Evolutionary conservation across 768 basidiomycete species (phyloP), one percentile per base, ranked within the genome.

Genomic region (Suillus decipiens): DNA sequence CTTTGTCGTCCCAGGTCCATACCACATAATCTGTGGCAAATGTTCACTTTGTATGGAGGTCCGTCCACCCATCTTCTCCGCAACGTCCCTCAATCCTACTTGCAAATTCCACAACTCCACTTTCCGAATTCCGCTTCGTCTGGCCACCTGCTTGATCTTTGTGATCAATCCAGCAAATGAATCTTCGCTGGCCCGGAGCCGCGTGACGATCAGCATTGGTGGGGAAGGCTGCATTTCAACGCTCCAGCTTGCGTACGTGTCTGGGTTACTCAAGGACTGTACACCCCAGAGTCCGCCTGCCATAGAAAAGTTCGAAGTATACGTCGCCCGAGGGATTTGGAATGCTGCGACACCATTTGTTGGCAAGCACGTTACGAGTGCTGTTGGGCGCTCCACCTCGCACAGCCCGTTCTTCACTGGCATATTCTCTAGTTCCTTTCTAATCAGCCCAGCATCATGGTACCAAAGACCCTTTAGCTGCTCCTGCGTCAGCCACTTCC

Each of bases 71-170:
- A 76, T 61, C 19, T 66, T 66, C 24, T 60, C 56, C 2, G 74
- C 78, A 12, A 66, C 61, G 3, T 62, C 57, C 58, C 70, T 47
- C 33, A 85, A 64, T 22, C 79, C 64, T 14, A 62, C 45, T 1
- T 78, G 75, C 45, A 85, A 61, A 66, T 81, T 81, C 80, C 84
- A 86, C 7, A 81, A 68, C 64, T 86, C 85, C 31, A 86, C 68
- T 41, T 61, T 75, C 19, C 71, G 67, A 60, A 82, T 68, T 4
- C 73, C 73, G 61, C 74, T 64, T 41, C 74, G 69, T 47, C 63
- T 68, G 24, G 83, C 82, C 15, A 73, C 68, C 33, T 73, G 66
- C 62, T 76, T 70, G 9, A 84, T 69, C 41, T 66, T 73, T 7
- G 56, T 63, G 15, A 86, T 65, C 17, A 85, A 67, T 5, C 37